These are phyloP conservation scores for Acorus gramineus DNA, from an alignment of 106 monocot genomes.

Conservation along the genomic window DNA sequence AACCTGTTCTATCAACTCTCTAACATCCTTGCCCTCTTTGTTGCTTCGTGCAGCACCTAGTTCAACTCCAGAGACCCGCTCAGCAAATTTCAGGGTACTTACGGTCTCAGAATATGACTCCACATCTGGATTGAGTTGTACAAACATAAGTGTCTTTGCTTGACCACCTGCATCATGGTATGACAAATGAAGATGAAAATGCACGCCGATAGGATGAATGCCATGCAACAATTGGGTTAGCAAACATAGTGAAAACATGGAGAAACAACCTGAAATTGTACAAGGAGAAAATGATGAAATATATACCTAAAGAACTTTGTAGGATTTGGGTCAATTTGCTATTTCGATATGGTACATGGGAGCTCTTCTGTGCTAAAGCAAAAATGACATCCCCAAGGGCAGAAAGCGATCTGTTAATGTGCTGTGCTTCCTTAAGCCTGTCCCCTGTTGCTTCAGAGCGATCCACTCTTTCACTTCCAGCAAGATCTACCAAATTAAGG, in stretches of 20 bases:
- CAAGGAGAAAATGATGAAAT: not conserved
- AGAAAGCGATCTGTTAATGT: conserved; percentile 94
- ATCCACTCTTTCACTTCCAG: conserved; percentile 94
- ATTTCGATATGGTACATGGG: conserved; percentile 93
- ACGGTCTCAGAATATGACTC: conserved; percentile 82
- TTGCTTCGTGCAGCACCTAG: conserved; percentile 88
- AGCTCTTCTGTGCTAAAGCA: conserved; percentile 74
- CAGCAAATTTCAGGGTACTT: conserved; percentile 96
- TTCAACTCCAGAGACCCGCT: conserved; percentile 95
- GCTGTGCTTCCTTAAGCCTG: conserved; percentile 84
- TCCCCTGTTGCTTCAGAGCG: conserved; percentile 91
- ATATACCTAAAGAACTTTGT: conserved; percentile 86
- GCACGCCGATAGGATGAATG: not conserved
- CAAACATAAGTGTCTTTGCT: conserved; percentile 97
- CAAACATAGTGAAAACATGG: not conserved
- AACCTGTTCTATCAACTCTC: conserved; percentile 93
- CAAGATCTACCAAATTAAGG: conserved; percentile 89
- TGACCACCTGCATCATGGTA: conserved; percentile 58
- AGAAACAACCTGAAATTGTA: not conserved
- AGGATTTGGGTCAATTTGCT: conserved; percentile 98
- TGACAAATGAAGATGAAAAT: not conserved
- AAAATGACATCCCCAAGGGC: conserved; percentile 92
- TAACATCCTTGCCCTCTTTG: conserved; percentile 93
- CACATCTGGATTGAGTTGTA: conserved; percentile 90
- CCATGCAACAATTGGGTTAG: not conserved